Conservation (phyloP, 2,329 filamentous ascomycete species). For the Ceratocystis colombiana region DNA sequence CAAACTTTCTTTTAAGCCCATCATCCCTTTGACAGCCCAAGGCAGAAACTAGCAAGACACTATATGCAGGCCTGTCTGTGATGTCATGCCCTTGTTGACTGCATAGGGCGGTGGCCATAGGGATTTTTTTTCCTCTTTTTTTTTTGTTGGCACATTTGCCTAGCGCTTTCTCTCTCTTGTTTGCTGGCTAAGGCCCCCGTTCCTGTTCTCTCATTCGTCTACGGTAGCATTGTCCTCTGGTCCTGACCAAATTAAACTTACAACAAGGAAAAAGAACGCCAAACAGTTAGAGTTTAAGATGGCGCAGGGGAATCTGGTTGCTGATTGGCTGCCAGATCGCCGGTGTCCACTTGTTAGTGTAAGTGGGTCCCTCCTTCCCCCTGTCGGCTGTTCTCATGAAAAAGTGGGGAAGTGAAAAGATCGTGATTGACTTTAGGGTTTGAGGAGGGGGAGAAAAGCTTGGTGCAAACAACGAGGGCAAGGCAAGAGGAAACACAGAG, state of each 20-base stretch:
- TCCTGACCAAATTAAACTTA: conserved; percentile 15
- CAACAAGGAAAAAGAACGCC: background rate
- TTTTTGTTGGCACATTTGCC: no score
- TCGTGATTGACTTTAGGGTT: conserved; percentile 8
- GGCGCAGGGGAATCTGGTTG: conserved; percentile 4
- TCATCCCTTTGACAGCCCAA: background rate
- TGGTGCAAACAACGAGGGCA: background rate
- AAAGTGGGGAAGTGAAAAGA: background rate
- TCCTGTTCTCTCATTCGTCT: background rate
- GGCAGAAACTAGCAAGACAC: background rate
- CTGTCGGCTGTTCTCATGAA: no score
- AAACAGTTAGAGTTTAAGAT: conserved; percentile 16
- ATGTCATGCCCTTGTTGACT: background rate
- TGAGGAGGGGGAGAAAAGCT: background rate
- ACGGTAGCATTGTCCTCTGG: conserved; percentile 1
- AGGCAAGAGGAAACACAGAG: background rate
- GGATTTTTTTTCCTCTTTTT: background rate
- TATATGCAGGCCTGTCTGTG: background rate
- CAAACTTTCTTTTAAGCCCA: no score
- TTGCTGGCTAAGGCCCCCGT: background rate
- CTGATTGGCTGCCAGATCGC: background rate
- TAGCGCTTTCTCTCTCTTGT: background rate
- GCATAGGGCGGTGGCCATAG: background rate
- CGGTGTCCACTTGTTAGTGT: background rate
- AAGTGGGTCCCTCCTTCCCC: background rate